Base-by-base conservation (phyloP, 805 yeast genomes). In the Nakazawaea anatomiae region DNA sequence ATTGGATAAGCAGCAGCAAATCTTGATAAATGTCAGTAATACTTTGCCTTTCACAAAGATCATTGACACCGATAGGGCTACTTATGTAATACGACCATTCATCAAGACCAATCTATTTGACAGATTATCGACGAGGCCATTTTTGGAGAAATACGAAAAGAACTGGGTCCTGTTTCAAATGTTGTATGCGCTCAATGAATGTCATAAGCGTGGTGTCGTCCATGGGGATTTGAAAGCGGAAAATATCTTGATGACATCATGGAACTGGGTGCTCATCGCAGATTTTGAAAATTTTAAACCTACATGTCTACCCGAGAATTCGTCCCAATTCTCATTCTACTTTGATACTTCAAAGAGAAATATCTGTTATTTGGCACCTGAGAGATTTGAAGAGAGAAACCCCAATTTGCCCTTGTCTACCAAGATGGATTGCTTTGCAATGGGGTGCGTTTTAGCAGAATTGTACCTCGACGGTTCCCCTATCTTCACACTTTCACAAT, bases 191-290 rank as follows among this genome's bases (percentile, higher is more conserved):
- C 58, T 91, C 35, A 70, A 74, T 1, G 77, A 78, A 47, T 74
- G 91, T 51, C 98, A 94, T 63, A 71, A 70, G 5, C 60, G 70
- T 14, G 76, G 71, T 8, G 73, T 90, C 4, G 77, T 70, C 50
- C 99, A 94, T 66, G 98, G 99, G 6, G 98, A 94, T 70, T 75
- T 94, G 55, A 91, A 94, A 68, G 74, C 92, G 0, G 99, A 94
- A 66, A 94, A 94, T 65, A 77, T 94, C 11, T 68, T 94, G 49
- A 83, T 90, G 4, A 86, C 96, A 0, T 80, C 92, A 31, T 88
- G 96, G 87, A 87, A 89, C 65, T 91, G 97, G 96, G 70, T 84
- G 1, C 70, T 84, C 55, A 64, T 94, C 10, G 72, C 89, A 1
- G 99, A 94, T 66, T 92, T 92, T 68, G 86, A 97, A 2, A 74